phyloP scores from a whole-genome alignment of 2,329 filamentous ascomycete genomes.

The Tricladium varicosporioides region DNA sequence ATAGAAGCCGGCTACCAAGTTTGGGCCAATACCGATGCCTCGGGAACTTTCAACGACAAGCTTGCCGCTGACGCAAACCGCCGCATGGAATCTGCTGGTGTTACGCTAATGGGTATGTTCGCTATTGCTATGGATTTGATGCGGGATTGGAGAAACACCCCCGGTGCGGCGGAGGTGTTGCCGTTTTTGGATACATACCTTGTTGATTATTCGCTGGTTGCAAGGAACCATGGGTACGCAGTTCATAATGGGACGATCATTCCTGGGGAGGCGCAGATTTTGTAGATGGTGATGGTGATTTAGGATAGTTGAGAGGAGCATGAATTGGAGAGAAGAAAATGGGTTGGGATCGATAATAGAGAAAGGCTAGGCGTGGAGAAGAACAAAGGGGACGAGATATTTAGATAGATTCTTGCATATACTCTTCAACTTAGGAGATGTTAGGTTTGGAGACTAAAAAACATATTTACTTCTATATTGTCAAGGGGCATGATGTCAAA shows the following conservation, averaged over 20 bases:
- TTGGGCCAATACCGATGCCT: conserved; percentile 70
- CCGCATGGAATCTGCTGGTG: conserved; percentile 65
- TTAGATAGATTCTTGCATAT: background rate
- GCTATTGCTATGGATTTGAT: conserved; percentile 32
- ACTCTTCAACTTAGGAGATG: background rate
- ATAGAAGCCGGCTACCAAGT: conserved; percentile 70
- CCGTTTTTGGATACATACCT: conserved; percentile 64
- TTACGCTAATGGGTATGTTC: conserved; percentile 44
- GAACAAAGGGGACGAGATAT: background rate
- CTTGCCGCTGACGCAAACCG: conserved; percentile 64
- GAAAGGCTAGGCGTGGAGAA: background rate
- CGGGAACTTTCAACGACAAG: conserved; percentile 61
- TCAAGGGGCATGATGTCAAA: too few species aligned
- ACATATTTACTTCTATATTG: too few species aligned
- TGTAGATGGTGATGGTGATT: conserved; percentile 7
- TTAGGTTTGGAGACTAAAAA: background rate
- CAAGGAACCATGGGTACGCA: conserved; percentile 59
- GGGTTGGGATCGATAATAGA: background rate
- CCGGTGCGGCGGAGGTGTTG: conserved; percentile 54
- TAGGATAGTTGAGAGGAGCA: background rate
- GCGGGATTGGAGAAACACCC: conserved; percentile 35
- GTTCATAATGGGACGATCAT: conserved; percentile 57
- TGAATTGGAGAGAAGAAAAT: background rate
- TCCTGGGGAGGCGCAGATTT: conserved; percentile 48
- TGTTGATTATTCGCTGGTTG: conserved; percentile 63